These are phyloP conservation scores for Penicillium griseofulvum DNA, from an alignment of 2,329 filamentous ascomycete species.

Conservation along the genomic window DNA sequence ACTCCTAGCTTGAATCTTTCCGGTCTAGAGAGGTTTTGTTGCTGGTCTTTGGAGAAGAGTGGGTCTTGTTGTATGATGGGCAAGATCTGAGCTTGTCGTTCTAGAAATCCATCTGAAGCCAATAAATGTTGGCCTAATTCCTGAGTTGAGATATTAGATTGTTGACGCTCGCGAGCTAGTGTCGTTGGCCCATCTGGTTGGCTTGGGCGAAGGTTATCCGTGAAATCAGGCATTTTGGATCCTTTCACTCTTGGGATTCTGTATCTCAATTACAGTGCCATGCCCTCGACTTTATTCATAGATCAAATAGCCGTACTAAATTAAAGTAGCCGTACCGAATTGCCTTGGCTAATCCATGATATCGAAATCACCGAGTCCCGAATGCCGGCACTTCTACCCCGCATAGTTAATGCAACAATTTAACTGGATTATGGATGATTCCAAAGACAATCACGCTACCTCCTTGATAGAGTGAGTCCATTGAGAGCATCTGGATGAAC, in stretches of 20 bases:
- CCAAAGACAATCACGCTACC: too few relatives aligned
- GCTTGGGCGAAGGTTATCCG: slow-evolving; percentile 48
- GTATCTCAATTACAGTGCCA: not conserved
- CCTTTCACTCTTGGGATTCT: not conserved
- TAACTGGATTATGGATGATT: too few relatives aligned
- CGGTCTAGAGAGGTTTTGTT: slow-evolving; percentile 51
- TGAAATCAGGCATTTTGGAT: slow-evolving; percentile 49
- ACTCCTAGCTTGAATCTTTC: slow-evolving; percentile 54
- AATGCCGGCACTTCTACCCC: slow-evolving; percentile 13
- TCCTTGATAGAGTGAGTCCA: too few relatives aligned
- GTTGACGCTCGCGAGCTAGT: slow-evolving; percentile 46
- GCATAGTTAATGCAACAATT: slow-evolving; percentile 10
- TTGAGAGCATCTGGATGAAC: too few relatives aligned
- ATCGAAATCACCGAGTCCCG: slow-evolving; percentile 19
- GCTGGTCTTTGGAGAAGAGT: slow-evolving; percentile 51
- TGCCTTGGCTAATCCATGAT: not conserved
- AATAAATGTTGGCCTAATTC: slow-evolving; percentile 50
- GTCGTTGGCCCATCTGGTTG: slow-evolving; percentile 47
- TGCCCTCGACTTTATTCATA: not conserved
- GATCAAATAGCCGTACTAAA: not conserved
- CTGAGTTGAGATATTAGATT: slow-evolving; percentile 45
- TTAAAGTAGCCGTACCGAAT: not conserved
- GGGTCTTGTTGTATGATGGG: slow-evolving; percentile 47
- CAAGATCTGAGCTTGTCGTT: slow-evolving; percentile 48
- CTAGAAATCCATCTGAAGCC: slow-evolving; percentile 48